phyloP scores from a whole-genome alignment of 768 basidiomycete genomes.

The Mycena floridula region DNA sequence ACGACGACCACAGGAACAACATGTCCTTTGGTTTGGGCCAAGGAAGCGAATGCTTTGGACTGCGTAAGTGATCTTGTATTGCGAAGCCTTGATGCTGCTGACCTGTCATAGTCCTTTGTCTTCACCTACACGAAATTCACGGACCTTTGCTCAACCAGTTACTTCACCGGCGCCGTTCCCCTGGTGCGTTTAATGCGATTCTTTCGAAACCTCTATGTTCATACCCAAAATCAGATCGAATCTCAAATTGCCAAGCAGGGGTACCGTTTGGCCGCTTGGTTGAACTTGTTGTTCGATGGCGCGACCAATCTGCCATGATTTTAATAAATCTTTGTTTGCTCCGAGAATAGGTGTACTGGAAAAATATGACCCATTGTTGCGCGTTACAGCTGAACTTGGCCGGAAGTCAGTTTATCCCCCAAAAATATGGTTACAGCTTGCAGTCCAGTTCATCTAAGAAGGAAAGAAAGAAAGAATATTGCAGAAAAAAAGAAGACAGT shows the following conservation, averaged over 20 bases:
- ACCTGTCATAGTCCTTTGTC: constrained; percentile 29
- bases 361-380: no score
- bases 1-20: constrained; percentile 30
- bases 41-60: constrained; percentile 37
- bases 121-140: constrained; percentile 31
- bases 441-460: no score
- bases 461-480: no score
- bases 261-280: constrained; percentile 43
- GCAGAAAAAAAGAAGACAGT: no score
- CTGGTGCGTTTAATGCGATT: constrained; percentile 19
- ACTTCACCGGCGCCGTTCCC: constrained; percentile 28
- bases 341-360: no score
- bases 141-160: constrained; percentile 40
- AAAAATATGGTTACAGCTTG: no score
- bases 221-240: constrained; percentile 28
- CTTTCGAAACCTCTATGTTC: neutral
- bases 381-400: no score
- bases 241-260: constrained; percentile 41
- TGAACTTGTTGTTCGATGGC: constrained; percentile 42
- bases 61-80: constrained; percentile 25
- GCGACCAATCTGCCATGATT: constrained; percentile 28
- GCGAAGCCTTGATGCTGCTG: neutral
- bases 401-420: no score
- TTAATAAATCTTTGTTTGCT: neutral
- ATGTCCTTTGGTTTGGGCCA: constrained; percentile 43